Evolutionary conservation across 1,284 basidiomycete genomes (phyloP).

Genomic region (Cutaneotrichosporon mucoides): DNA sequence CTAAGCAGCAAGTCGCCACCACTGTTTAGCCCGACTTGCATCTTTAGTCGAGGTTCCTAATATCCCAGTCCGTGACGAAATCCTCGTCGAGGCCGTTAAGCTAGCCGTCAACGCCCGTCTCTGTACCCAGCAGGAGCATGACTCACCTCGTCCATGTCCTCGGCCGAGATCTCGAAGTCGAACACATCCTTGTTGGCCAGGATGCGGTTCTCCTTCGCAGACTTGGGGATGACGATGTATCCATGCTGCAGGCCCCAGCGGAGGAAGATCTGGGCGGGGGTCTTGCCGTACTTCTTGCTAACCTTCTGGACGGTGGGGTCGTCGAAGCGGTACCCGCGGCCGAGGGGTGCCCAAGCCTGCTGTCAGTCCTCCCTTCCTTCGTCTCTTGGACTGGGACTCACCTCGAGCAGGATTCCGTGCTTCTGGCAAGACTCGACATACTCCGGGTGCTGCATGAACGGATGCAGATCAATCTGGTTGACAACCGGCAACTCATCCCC

Average conservation of each 20-base stretch:
- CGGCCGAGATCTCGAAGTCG: constrained; percentile 50
- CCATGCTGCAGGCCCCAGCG: constrained; percentile 55
- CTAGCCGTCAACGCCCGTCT: neutral
- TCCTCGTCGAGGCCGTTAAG: constrained; percentile 10
- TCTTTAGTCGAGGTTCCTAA: constrained; percentile 7
- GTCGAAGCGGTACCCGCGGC: constrained; percentile 49
- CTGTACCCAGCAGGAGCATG: neutral
- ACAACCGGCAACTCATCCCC: constrained; percentile 46
- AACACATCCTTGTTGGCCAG: constrained; percentile 51
- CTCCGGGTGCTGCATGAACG: constrained; percentile 49
- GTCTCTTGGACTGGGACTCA: neutral
- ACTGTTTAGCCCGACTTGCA: no score
- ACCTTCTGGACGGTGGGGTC: constrained; percentile 47
- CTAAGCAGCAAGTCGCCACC: no score
- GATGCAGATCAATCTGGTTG: constrained; percentile 49
- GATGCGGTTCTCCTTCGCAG: constrained; percentile 52
- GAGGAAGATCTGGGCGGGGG: constrained; percentile 53
- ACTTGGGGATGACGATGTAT: constrained; percentile 53
- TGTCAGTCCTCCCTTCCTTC: neutral
- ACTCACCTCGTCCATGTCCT: constrained; percentile 51
- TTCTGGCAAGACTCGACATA: constrained; percentile 52
- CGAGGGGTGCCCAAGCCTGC: constrained; percentile 51
- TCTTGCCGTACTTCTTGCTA: constrained; percentile 40
- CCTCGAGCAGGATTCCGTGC: constrained; percentile 51
- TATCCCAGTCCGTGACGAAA: constrained; percentile 37